Conservation (phyloP, 257 asterid genomes). For the Plantago ovata region DNA sequence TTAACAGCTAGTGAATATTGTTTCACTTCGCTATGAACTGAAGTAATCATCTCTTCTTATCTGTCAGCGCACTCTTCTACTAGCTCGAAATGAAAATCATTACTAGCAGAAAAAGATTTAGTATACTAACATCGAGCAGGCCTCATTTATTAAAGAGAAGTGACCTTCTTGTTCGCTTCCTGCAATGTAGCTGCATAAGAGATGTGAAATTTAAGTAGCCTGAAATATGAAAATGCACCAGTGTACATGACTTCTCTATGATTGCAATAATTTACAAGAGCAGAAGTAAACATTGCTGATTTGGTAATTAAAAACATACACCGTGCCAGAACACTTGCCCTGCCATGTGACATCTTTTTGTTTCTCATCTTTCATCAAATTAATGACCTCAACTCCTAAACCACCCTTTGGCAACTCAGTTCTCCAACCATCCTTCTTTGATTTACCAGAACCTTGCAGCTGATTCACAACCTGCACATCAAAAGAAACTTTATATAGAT, state of each 20-base stretch:
- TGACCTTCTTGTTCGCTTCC: conserved; percentile 93
- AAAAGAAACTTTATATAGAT: conserved; percentile 12
- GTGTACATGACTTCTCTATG: neutral
- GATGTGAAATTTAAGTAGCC: conserved; percentile 22
- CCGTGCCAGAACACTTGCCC: conserved; percentile 99
- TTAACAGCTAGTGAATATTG: no score
- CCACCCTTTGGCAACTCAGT: conserved; percentile 73
- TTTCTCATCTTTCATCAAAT: conserved; percentile 73
- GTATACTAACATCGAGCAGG: conserved; percentile 90
- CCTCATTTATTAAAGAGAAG: conserved; percentile 88
- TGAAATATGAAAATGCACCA: conserved; percentile 7
- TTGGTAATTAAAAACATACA: conserved; percentile 55
- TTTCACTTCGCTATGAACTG: no score
- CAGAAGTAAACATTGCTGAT: conserved; percentile 14
- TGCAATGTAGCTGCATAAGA: conserved; percentile 70
- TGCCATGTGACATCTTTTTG: conserved; percentile 84
- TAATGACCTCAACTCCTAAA: conserved; percentile 66
- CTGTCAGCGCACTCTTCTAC: neutral
- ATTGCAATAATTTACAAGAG: neutral
- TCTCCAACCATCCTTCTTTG: conserved; percentile 80
- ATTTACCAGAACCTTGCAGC: conserved; percentile 86
- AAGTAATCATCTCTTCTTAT: neutral
- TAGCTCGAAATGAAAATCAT: neutral
- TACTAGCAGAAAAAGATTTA: neutral
- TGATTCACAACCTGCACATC: conserved; percentile 68